Evolutionary conservation across 768 basidiomycete genomes (phyloP).

Genomic region (Serendipita sp.): DNA sequence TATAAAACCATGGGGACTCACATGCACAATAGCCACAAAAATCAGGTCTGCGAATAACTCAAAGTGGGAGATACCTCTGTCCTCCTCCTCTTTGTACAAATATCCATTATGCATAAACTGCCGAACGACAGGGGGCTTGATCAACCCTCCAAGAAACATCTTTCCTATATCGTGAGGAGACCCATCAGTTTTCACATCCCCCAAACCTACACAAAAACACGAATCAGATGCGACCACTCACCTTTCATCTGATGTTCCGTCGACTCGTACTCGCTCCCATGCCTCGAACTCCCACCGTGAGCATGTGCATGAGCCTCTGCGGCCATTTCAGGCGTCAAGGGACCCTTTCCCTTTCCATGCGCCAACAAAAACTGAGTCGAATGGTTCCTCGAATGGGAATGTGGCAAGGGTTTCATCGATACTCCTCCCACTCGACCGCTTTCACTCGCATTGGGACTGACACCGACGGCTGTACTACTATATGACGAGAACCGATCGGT

Average conservation of each 20-base stretch:
- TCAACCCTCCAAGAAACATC: neutral
- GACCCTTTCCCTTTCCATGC: neutral
- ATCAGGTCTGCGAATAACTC: conserved; percentile 5
- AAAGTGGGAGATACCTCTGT: neutral
- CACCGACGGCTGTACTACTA: neutral
- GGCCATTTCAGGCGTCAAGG: neutral
- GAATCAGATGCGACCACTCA: neutral
- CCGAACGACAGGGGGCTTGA: conserved; percentile 7
- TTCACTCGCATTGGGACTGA: neutral
- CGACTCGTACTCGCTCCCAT: neutral
- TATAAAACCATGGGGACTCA: neutral
- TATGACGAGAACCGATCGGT: neutral
- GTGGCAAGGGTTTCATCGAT: neutral
- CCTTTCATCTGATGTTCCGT: conserved; percentile 1
- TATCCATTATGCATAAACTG: conserved; percentile 1
- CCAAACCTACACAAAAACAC: neutral
- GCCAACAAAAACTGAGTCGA: neutral
- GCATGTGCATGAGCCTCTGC: neutral
- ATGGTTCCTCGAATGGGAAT: neutral
- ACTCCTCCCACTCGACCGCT: neutral
- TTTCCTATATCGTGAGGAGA: neutral
- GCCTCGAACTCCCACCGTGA: neutral
- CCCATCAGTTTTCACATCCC: no score
- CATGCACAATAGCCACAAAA: conserved; percentile 5
- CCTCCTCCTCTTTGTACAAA: conserved; percentile 2